phyloP scores from a whole-genome alignment of 106 monocot genomes.

The Vanilla planifolia region DNA sequence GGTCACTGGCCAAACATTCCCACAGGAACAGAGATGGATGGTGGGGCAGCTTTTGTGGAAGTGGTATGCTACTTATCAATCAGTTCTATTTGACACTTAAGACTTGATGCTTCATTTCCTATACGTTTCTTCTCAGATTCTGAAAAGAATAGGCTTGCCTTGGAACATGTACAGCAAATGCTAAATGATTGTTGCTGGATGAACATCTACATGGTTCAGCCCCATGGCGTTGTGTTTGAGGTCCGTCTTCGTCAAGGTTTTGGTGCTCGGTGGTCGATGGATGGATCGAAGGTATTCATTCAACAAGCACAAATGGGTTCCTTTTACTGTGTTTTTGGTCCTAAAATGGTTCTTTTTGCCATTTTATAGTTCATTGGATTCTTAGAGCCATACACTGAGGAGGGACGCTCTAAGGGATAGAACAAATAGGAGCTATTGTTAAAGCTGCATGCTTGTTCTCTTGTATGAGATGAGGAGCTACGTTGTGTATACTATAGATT shows the following conservation, averaged over 20 bases:
- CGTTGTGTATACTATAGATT: no score
- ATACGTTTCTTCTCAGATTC: constrained; percentile 38
- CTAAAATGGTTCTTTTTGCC: not conserved
- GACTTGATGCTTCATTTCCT: constrained; percentile 3
- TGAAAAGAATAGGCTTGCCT: constrained; percentile 59
- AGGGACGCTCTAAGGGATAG: constrained; percentile 65
- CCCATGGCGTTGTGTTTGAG: constrained; percentile 59
- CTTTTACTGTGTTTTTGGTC: not conserved
- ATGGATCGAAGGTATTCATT: constrained; percentile 66
- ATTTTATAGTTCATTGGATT: constrained; percentile 71
- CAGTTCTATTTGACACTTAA: not conserved
- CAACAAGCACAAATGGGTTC: not conserved
- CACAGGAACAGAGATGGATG: constrained; percentile 64
- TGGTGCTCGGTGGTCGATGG: constrained; percentile 89
- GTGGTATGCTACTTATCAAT: constrained; percentile 33
- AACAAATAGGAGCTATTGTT: constrained; percentile 45
- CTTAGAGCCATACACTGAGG: constrained; percentile 68
- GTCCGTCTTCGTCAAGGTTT: constrained; percentile 71
- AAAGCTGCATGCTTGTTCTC: no score
- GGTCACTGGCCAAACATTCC: constrained; percentile 89
- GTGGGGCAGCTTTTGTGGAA: constrained; percentile 73
- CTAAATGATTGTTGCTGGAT: constrained; percentile 71
- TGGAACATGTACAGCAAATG: constrained; percentile 33
- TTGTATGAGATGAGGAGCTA: no score
- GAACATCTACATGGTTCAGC: constrained; percentile 61